phyloP scores from a whole-genome alignment of 1,139 yeast genomes.

The Geotrichum cucujoidarum region DNA sequence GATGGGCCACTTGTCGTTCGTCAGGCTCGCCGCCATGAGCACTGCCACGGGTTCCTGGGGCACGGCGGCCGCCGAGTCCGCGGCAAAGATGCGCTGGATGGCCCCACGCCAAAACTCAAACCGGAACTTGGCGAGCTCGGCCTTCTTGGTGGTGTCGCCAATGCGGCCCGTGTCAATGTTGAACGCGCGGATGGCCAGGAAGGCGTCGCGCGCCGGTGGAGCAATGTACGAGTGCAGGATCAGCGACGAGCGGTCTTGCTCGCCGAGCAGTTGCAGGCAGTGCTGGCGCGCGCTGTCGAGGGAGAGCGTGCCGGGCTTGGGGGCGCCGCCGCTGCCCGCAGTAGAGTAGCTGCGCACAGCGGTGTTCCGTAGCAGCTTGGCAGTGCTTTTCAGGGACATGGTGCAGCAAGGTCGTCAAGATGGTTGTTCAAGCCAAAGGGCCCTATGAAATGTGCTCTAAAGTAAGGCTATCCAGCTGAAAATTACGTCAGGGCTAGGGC shows the following conservation, averaged over 20 bases:
- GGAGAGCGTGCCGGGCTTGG: conserved; percentile 1
- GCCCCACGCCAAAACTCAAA: conserved; percentile 40
- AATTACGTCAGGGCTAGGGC: too few species aligned
- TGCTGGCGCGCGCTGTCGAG: conserved; percentile 17
- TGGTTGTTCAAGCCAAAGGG: too few species aligned
- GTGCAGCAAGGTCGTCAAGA: too few species aligned
- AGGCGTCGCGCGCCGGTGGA: conserved; percentile 57
- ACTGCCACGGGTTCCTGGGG: conserved; percentile 60
- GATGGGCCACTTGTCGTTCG: conserved; percentile 33
- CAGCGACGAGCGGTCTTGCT: conserved; percentile 59
- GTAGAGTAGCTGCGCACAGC: neutral
- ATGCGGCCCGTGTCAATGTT: conserved; percentile 64
- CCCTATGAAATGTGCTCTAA: too few species aligned
- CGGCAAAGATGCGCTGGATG: conserved; percentile 33
- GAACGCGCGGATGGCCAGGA: conserved; percentile 64
- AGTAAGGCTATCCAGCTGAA: too few species aligned
- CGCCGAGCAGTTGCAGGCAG: conserved; percentile 10
- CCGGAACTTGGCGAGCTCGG: conserved; percentile 37
- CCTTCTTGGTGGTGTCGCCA: conserved; percentile 44
- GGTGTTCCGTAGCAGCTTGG: neutral
- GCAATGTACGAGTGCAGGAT: conserved; percentile 69
- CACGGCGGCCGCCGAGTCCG: conserved; percentile 29
- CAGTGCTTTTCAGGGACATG: too few species aligned
- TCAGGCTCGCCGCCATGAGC: conserved; percentile 36
- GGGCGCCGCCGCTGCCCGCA: neutral